Base-by-base conservation (phyloP, 1,139 yeast species). In the Candida dubliniensis region DNA sequence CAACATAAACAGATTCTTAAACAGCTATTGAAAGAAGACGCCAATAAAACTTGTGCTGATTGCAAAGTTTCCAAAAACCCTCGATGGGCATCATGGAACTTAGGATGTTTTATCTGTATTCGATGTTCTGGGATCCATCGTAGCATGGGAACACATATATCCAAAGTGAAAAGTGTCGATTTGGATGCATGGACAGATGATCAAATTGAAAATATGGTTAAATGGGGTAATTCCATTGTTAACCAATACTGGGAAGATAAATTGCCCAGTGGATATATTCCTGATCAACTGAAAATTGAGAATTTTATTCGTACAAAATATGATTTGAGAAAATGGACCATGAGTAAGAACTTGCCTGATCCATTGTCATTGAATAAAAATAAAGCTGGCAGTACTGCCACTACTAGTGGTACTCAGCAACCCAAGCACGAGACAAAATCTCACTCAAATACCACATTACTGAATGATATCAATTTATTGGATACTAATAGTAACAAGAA, bases 101-200 rank as follows among this genome's bases (percentile, higher is more conserved):
- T 93, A 47, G 99, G 99, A 27, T 81, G 95, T 48, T 91, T 93
- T 58, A 77, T 93, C 37, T 93, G 99, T 65, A 93, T 93, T 48
- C 59, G 79, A 49, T 93, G 99, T 66, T 90, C 97, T 1, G 99
- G 99, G 2, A 86, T 91, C 51, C 99, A 93, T 63, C 77, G 98
- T 61, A 81, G 95, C 45, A 82, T 93, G 85, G 98, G 99, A 2
- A 90, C 97, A 0, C 99, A 93, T 65, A 88, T 91, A 41, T 82
- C 89, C 12, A 75, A 84, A 57, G 96, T 87, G 38, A 87, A 87
- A 61, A 86, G 96, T 5, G 95, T 93, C 38, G 99, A 93, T 68
- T 76, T 93, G 59, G 98, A 93, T 63, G 86, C 95, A 1, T 93
- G 99, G 99, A 87, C 95, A 9, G 96, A 90, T 56, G 96, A 87